Evolutionary conservation across 768 basidiomycete species (phyloP).

Genomic region (Podaxis carcinomalis): DNA sequence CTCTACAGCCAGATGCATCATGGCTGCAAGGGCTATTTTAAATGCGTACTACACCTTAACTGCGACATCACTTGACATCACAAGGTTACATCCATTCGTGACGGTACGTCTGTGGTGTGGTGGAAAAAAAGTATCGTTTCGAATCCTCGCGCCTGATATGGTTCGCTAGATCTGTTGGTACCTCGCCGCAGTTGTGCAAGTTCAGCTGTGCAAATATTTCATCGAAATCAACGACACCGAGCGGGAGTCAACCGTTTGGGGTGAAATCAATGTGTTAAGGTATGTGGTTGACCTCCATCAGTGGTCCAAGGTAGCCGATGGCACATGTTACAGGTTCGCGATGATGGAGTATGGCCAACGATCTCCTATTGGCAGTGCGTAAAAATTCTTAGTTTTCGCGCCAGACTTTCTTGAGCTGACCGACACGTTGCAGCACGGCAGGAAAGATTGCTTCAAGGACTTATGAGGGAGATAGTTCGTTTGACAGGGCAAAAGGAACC

Average conservation of each 20-base stretch:
- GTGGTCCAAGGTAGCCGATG: not conserved
- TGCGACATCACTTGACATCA: conserved; percentile 80
- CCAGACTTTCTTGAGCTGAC: conserved; percentile 3
- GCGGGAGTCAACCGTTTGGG: conserved; percentile 77
- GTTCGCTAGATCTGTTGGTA: conserved; percentile 79
- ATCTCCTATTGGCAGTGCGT: conserved; percentile 81
- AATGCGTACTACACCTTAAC: conserved; percentile 72
- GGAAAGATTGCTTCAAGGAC: conserved; percentile 73
- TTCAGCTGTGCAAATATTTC: conserved; percentile 82
- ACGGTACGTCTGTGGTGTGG: conserved; percentile 44
- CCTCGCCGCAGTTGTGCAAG: conserved; percentile 81
- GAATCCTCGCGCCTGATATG: conserved; percentile 11
- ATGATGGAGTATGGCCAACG: conserved; percentile 79
- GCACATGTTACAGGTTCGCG: conserved; percentile 51
- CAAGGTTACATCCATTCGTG: conserved; percentile 76
- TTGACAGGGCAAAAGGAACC: conserved; percentile 80
- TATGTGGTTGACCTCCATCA: conserved; percentile 23
- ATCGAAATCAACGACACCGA: conserved; percentile 77
- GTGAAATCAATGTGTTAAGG: conserved; percentile 83
- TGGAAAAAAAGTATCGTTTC: conserved; percentile 1
- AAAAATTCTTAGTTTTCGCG: not conserved
- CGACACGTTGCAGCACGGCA: conserved; percentile 56
- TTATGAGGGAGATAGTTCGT: conserved; percentile 82
- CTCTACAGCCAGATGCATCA: conserved; percentile 71
- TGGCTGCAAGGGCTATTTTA: conserved; percentile 72